These are phyloP conservation scores for Lasiosphaeris hirsuta DNA, from an alignment of 495 filamentous ascomycete genomes.

Conservation along the genomic window DNA sequence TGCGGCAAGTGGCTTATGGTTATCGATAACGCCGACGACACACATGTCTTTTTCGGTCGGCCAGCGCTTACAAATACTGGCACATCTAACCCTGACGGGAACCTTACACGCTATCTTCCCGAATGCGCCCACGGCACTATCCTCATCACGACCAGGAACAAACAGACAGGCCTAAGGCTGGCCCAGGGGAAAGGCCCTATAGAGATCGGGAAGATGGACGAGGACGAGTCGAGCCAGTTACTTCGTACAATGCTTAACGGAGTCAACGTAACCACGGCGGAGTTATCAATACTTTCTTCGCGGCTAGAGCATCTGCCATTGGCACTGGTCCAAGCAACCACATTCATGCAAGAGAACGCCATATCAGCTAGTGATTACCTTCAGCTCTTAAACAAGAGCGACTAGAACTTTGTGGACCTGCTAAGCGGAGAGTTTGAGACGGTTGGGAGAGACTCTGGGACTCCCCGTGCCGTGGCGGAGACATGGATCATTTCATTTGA, in stretches of 20 bases:
- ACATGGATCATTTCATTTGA: constrained; percentile 43
- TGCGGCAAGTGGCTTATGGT: constrained; percentile 45
- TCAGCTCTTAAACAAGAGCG: constrained; percentile 23
- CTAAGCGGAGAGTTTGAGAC: constrained; percentile 24
- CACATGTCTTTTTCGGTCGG: constrained; percentile 29
- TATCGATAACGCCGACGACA: constrained; percentile 53
- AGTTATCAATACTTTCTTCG: constrained; percentile 30
- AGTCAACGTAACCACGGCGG: neutral
- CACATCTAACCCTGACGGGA: neutral
- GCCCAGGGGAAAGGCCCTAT: constrained; percentile 14
- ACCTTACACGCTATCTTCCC: constrained; percentile 33
- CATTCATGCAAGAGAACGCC: constrained; percentile 45
- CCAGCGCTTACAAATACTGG: neutral
- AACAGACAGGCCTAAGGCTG: constrained; percentile 25
- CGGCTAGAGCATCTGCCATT: constrained; percentile 43
- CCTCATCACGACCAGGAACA: constrained; percentile 41
- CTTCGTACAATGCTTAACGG: constrained; percentile 11
- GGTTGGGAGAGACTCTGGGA: constrained; percentile 27
- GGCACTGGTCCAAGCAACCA: constrained; percentile 49
- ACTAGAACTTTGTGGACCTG: constrained; percentile 21
- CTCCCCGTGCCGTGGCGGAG: constrained; percentile 29
- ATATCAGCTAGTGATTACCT: constrained; percentile 34
- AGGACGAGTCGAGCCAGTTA: constrained; percentile 23
- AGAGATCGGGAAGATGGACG: constrained; percentile 33
- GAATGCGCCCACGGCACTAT: constrained; percentile 34